Evolutionary conservation across 352 stramenopile species (phyloP).

Genomic region (Phytophthora crassamura): DNA sequence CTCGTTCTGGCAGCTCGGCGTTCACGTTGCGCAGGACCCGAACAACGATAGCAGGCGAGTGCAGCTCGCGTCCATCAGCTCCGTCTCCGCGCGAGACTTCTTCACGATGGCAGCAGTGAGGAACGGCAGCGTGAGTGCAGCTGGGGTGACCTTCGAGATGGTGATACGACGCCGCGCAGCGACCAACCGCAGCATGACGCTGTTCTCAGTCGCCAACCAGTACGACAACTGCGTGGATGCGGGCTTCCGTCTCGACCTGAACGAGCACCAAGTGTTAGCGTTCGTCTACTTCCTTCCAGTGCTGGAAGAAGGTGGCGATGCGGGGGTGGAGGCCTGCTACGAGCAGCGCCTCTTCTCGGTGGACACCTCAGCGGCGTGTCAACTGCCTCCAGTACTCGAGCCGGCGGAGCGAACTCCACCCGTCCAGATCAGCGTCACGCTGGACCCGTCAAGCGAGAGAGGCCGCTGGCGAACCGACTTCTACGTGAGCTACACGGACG

Average conservation of each 20-base stretch:
- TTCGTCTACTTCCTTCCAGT: conserved; percentile 75
- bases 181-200: conserved; percentile 61
- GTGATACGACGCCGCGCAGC: conserved; percentile 48
- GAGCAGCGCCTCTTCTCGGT: conserved; percentile 59
- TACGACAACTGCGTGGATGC: conserved; percentile 68
- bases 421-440: conserved; percentile 63
- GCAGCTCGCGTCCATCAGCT: conserved; percentile 61
- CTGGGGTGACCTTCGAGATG: conserved; percentile 77
- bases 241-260: conserved; percentile 76
- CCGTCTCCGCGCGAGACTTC: conserved; percentile 59
- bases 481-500: conserved; percentile 64
- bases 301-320: conserved; percentile 31
- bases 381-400: conserved; percentile 39
- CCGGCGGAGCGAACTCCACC: conserved; percentile 49
- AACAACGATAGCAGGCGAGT: conserved; percentile 39
- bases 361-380: conserved; percentile 35
- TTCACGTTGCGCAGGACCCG: conserved; percentile 42
- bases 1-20: conserved; percentile 50
- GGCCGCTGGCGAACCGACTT: conserved; percentile 50
- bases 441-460: conserved; percentile 44
- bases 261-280: conserved; percentile 54
- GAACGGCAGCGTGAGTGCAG: conserved; percentile 4
- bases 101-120: conserved; percentile 44
- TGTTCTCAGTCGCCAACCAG: conserved; percentile 75
- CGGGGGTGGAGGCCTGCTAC: conserved; percentile 52